Evolutionary conservation across 495 filamentous ascomycete genomes (phyloP).

Genomic region (Glarea lozoyensis): DNA sequence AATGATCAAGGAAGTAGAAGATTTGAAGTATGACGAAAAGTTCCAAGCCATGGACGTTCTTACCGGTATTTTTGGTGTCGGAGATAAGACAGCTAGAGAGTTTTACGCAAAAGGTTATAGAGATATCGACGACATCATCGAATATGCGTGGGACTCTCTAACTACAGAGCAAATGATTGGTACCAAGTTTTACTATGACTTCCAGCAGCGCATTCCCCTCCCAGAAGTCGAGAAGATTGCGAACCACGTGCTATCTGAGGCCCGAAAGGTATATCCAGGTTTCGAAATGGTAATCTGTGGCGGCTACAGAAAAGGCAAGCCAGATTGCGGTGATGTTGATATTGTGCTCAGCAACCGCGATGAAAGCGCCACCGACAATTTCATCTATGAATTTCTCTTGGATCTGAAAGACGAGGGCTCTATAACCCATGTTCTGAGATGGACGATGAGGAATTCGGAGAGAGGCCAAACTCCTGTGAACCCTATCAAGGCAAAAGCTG

Average conservation of each 20-base stretch:
- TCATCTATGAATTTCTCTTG: constrained; percentile 59
- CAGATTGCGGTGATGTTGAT: constrained; percentile 70
- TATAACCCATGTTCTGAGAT: constrained; percentile 74
- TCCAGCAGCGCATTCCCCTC: constrained; percentile 61
- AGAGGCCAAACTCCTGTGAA: constrained; percentile 58
- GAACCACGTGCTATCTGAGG: constrained; percentile 50
- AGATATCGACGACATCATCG: constrained; percentile 74
- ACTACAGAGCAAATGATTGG: constrained; percentile 85
- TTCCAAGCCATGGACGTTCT: constrained; percentile 60
- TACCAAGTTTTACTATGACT: constrained; percentile 91
- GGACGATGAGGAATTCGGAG: constrained; percentile 55
- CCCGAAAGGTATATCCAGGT: constrained; percentile 39
- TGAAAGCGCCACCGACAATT: constrained; percentile 49
- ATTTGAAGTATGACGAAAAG: constrained; percentile 53
- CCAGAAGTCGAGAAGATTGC: constrained; percentile 66
- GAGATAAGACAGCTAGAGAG: constrained; percentile 69
- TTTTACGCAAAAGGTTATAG: constrained; percentile 74
- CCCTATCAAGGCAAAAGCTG: constrained; percentile 43
- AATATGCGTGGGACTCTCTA: constrained; percentile 68
- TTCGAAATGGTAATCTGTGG: constrained; percentile 73
- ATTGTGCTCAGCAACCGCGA: constrained; percentile 76
- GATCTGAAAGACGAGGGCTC: constrained; percentile 58
- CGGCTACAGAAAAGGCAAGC: constrained; percentile 78
- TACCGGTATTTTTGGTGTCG: constrained; percentile 83
- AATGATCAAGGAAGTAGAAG: constrained; percentile 49